Conservation (phyloP, 208 protist species). For the Tritrichomonas musculus region DNA sequence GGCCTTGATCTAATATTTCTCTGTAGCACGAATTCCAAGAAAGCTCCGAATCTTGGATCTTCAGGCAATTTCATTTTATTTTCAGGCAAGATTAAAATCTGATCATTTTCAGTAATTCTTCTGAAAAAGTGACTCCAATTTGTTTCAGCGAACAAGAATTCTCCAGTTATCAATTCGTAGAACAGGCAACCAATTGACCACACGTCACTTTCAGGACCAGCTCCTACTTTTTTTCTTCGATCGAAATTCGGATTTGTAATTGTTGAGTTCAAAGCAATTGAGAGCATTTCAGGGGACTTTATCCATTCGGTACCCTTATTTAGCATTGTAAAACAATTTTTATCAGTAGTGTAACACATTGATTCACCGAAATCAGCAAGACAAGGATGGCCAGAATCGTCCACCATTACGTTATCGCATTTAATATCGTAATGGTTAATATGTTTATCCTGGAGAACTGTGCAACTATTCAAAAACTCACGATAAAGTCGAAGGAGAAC, state of each 20-base stretch:
- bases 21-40: background rate
- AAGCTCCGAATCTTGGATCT: background rate
- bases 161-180: slow-evolving; percentile 41
- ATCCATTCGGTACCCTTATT: slow-evolving; percentile 32
- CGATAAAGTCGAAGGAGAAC: background rate
- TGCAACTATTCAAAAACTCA: background rate
- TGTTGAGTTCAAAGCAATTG: background rate
- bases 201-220: slow-evolving; percentile 35
- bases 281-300: slow-evolving; percentile 18
- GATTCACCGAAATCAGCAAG: slow-evolving; percentile 9
- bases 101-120: background rate
- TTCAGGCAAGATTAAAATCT: background rate
- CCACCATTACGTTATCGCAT: slow-evolving; percentile 13
- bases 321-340: background rate
- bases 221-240: slow-evolving; percentile 19
- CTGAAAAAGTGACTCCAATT: slow-evolving; percentile 18
- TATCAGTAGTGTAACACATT: slow-evolving; percentile 4
- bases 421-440: slow-evolving; percentile 34
- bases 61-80: background rate
- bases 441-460: background rate
- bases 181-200: slow-evolving; percentile 47
- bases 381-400: background rate
- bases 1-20: background rate
- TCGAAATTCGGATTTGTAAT: background rate
- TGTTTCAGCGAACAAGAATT: slow-evolving; percentile 38